A percentile compares a stretch with the other conserved stretches of the same genome.
phyloP scores from a whole-genome alignment of 2,329 filamentous ascomycete species.

The Pestalotiopsis sp. region DNA sequence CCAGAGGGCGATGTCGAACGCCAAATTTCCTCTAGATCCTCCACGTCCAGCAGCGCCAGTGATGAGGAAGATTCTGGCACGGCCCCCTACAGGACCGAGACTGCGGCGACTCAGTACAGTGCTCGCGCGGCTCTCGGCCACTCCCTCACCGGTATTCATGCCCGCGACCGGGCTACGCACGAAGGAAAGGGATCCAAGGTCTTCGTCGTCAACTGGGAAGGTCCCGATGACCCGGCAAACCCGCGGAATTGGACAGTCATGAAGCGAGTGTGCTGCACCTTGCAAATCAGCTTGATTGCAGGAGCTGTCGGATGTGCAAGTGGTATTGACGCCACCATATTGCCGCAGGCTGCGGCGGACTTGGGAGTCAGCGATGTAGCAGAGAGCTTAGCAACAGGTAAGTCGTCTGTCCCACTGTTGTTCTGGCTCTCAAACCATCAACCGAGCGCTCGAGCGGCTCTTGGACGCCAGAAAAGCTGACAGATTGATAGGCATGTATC shows the following conservation, averaged over 20 bases:
- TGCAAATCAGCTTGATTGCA: conserved; percentile 48
- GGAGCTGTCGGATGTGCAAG: conserved; percentile 53
- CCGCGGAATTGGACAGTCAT: conserved; percentile 39
- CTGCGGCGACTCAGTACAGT: conserved; percentile 20
- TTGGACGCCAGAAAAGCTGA: neutral
- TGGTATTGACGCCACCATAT: conserved; percentile 53
- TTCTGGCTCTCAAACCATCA: neutral
- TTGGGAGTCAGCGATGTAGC: conserved; percentile 53
- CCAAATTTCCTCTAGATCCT: neutral
- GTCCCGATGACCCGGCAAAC: conserved; percentile 36
- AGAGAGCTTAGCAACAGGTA: conserved; percentile 49
- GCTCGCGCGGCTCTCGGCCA: conserved; percentile 27
- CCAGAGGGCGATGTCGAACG: neutral
- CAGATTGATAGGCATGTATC: conserved; percentile 26
- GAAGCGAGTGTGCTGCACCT: conserved; percentile 38
- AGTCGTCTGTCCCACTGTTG: conserved; percentile 10
- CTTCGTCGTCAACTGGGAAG: conserved; percentile 43
- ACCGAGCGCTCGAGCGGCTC: neutral
- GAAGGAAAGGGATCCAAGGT: conserved; percentile 30
- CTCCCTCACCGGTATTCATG: conserved; percentile 32
- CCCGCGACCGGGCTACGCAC: conserved; percentile 26
- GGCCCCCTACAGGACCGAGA: conserved; percentile 16
- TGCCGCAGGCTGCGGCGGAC: conserved; percentile 44
- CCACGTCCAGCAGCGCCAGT: neutral
- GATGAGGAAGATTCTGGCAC: neutral